These are phyloP conservation scores for Eucalyptus cladocalyx DNA, from an alignment of 345 rosid genomes.

Conservation along the genomic window DNA sequence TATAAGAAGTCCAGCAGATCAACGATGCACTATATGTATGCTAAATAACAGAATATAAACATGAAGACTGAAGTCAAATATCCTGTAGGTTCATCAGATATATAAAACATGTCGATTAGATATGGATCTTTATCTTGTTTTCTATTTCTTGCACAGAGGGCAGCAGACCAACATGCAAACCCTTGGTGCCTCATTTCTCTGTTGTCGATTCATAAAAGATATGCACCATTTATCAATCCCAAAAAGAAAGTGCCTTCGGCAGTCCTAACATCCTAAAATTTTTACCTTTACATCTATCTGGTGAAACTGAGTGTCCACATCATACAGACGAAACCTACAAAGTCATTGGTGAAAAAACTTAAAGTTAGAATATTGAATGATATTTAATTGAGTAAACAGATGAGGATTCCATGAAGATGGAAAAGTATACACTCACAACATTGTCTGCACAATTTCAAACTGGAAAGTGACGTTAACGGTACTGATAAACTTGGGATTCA, in stretches of 20 bases:
- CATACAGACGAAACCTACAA: constrained; percentile 63
- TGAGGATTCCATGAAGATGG: neutral
- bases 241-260: neutral
- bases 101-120: neutral
- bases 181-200: neutral
- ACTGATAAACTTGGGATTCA: constrained; percentile 69
- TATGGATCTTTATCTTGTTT: neutral
- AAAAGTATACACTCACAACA: constrained; percentile 45
- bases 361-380: neutral
- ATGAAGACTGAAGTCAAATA: neutral
- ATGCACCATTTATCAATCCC: neutral
- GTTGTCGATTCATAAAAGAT: neutral
- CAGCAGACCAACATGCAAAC: neutral
- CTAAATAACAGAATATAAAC: neutral
- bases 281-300: constrained; percentile 61
- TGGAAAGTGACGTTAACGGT: constrained; percentile 38
- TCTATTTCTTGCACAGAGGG: neutral
- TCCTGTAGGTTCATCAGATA: neutral
- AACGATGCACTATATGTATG: neutral
- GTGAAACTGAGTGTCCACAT: constrained; percentile 73
- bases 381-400: neutral
- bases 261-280: neutral
- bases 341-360: neutral
- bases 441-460: constrained; percentile 69
- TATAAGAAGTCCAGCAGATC: neutral